phyloP scores from a whole-genome alignment of 371 early-diverging fungal genomes.

The Mortierella sp. region DNA sequence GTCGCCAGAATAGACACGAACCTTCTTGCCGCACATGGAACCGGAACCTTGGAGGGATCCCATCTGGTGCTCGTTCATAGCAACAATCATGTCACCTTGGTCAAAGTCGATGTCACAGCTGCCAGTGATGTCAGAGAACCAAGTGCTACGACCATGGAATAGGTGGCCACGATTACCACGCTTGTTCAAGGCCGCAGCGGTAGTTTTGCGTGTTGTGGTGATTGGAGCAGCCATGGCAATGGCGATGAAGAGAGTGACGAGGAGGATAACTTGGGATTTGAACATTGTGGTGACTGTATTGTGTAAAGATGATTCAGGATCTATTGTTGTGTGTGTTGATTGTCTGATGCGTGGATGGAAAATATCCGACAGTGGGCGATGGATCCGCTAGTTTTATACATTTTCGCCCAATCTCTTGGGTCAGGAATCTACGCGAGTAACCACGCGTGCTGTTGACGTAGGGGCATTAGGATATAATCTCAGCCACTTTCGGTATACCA shows the following conservation, averaged over 20 bases:
- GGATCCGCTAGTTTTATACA: too few species aligned
- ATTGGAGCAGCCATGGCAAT: slow-evolving; percentile 14
- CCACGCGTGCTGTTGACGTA: too few species aligned
- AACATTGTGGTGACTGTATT: not conserved
- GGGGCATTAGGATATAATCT: too few species aligned
- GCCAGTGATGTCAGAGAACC: slow-evolving; percentile 37
- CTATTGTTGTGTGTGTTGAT: not conserved
- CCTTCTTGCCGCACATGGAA: slow-evolving; percentile 33
- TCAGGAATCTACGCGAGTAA: too few species aligned
- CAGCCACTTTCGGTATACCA: too few species aligned
- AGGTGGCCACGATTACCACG: slow-evolving; percentile 1
- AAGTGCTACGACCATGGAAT: slow-evolving; percentile 38
- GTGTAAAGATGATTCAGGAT: not conserved
- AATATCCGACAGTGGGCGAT: not conserved
- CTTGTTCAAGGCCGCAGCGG: slow-evolving; percentile 11
- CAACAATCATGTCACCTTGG: slow-evolving; percentile 35
- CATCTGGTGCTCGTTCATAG: slow-evolving; percentile 33
- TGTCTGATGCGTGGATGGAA: not conserved
- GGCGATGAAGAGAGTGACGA: slow-evolving; percentile 14
- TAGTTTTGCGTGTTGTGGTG: not conserved
- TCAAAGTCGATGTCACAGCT: slow-evolving; percentile 26
- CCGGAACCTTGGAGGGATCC: slow-evolving; percentile 16
- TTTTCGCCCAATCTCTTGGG: not conserved
- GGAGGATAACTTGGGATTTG: slow-evolving; percentile 13
- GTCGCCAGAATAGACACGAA: slow-evolving; percentile 27